A percentile compares a stretch with the other conserved stretches of the same genome.
Conservation (phyloP, 805 yeast species). For the Nakazawaea molendinolei region DNA sequence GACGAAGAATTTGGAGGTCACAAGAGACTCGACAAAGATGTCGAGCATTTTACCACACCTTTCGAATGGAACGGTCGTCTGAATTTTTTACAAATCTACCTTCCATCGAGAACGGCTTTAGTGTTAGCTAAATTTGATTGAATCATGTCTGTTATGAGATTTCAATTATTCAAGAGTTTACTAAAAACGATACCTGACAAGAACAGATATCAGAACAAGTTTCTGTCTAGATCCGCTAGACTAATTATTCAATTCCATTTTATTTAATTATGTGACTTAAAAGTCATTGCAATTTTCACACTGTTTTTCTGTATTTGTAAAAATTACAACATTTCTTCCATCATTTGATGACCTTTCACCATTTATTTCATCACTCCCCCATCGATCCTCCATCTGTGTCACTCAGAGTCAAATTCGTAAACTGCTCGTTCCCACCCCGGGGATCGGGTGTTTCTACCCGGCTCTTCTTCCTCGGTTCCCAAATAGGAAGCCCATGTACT, state of each 20-base stretch:
- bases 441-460: too few species aligned
- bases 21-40: constrained; percentile 52
- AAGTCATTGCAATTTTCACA: too few species aligned
- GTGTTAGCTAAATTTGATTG: constrained; percentile 38
- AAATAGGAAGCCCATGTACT: background rate
- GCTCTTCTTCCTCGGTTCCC: background rate
- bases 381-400: background rate
- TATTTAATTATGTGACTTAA: too few species aligned
- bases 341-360: too few species aligned
- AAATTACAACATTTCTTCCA: too few species aligned
- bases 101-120: constrained; percentile 72
- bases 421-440: too few species aligned
- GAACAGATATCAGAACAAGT: too few species aligned
- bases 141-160: constrained; percentile 58
- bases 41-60: constrained; percentile 61
- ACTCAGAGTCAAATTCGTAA: too few species aligned
- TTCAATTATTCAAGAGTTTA: constrained; percentile 42
- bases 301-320: too few species aligned
- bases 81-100: constrained; percentile 69
- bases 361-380: background rate
- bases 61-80: constrained; percentile 75
- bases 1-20: constrained; percentile 74
- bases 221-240: too few species aligned
- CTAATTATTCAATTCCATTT: too few species aligned
- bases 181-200: constrained; percentile 61